Evolutionary conservation across 2,329 filamentous ascomycete genomes (phyloP).

Genomic region (Cercospora zeina): DNA sequence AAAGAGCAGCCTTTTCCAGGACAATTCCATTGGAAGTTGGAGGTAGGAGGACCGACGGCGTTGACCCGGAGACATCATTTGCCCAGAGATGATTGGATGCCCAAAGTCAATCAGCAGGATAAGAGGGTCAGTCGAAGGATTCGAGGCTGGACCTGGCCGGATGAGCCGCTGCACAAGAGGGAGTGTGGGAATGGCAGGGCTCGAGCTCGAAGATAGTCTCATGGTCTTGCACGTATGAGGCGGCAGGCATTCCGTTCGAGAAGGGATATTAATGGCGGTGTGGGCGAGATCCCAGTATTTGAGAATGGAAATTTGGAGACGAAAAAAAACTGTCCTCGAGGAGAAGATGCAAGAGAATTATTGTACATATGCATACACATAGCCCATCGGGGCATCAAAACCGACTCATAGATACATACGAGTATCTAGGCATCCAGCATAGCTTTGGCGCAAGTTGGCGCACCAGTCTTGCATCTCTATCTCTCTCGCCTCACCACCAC

Average conservation of each 20-base stretch:
- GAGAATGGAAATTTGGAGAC: background rate
- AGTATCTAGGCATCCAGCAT: background rate
- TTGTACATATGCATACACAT: background rate
- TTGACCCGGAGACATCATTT: slow-evolving; percentile 69
- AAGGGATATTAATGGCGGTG: background rate
- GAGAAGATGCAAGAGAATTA: background rate
- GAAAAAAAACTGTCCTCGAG: background rate
- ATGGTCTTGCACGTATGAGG: background rate
- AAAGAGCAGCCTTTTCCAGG: slow-evolving; percentile 60
- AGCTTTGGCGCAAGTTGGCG: background rate
- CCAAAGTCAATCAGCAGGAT: slow-evolving; percentile 69
- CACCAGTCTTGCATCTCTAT: background rate
- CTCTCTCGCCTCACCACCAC: background rate
- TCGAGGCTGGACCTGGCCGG: slow-evolving; percentile 73
- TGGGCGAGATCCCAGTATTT: background rate
- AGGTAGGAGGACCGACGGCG: slow-evolving; percentile 74
- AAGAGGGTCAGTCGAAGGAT: slow-evolving; percentile 74
- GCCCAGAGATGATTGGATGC: slow-evolving; percentile 73
- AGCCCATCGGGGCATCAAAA: background rate
- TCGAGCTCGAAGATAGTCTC: slow-evolving; percentile 5
- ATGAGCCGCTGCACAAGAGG: slow-evolving; percentile 70
- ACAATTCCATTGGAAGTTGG: slow-evolving; percentile 64
- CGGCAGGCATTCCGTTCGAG: background rate
- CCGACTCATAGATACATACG: background rate
- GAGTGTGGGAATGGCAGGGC: slow-evolving; percentile 61